Percentiles rank a stretch among this genome's conserved stretches.
phyloP scores from a whole-genome alignment of 768 basidiomycete genomes.

The Macrocybe gigantea region DNA sequence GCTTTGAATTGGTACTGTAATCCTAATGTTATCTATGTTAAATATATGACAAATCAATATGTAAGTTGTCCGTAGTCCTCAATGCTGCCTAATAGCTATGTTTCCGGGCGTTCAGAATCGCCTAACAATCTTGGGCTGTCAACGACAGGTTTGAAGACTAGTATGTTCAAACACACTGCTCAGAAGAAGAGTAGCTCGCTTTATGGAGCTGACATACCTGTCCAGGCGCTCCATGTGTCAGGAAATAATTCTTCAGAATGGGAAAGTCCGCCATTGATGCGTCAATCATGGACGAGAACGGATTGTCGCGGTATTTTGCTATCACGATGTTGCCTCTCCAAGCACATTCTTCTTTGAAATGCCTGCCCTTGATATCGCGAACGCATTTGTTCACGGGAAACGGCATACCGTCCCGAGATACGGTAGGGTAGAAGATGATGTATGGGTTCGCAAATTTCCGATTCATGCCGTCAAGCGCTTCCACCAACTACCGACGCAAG shows the following conservation, averaged over 20 bases:
- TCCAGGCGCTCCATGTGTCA: conserved; percentile 55
- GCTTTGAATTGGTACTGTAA: conserved; percentile 18
- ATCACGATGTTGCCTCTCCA: conserved; percentile 81
- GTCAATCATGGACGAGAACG: conserved; percentile 57
- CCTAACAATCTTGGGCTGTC: too few relatives aligned
- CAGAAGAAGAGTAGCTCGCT: background rate
- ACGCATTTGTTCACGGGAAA: conserved; percentile 78
- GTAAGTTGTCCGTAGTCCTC: too few relatives aligned
- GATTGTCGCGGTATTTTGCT: conserved; percentile 59
- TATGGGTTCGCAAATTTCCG: conserved; percentile 75
- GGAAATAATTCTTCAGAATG: conserved; percentile 72
- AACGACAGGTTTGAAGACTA: too few relatives aligned
- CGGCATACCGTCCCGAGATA: conserved; percentile 76
- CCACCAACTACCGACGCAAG: conserved; percentile 46
- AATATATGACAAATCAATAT: too few relatives aligned
- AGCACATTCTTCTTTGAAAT: conserved; percentile 55
- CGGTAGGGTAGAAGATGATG: conserved; percentile 71
- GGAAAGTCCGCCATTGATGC: conserved; percentile 84
- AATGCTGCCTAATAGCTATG: too few relatives aligned
- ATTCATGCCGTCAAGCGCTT: conserved; percentile 76
- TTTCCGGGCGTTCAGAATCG: too few relatives aligned
- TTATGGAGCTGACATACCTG: conserved; percentile 17
- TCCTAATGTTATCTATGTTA: background rate
- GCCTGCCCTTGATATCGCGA: conserved; percentile 63
- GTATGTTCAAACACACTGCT: too few relatives aligned